These are phyloP conservation scores for Saccharomycopsis malanga DNA, from an alignment of 805 yeast species.

Conservation along the genomic window DNA sequence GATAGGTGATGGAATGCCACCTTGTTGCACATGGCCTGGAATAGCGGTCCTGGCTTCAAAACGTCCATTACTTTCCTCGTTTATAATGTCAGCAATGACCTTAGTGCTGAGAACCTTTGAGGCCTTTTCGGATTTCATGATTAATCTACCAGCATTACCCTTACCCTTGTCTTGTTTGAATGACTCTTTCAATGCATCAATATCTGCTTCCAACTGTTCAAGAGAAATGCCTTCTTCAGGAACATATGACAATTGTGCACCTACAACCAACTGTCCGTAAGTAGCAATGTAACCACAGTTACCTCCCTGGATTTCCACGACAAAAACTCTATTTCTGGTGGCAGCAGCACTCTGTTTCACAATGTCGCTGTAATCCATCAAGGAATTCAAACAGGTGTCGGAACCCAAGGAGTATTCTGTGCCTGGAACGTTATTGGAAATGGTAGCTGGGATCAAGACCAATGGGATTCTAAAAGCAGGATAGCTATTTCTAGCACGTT, in stretches of 20 bases:
- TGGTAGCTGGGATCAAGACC: conserved; percentile 72
- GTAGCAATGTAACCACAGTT: conserved; percentile 76
- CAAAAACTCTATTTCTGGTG: conserved; percentile 70
- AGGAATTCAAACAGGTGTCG: conserved; percentile 66
- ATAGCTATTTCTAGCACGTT: conserved; percentile 50
- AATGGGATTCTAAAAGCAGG: conserved; percentile 73
- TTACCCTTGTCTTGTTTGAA: conserved; percentile 59
- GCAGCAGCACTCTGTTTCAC: conserved; percentile 75
- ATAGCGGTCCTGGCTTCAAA: conserved; percentile 75
- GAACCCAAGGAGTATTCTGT: conserved; percentile 72
- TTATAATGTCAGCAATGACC: conserved; percentile 59
- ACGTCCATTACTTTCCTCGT: conserved; percentile 53
- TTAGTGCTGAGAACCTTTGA: conserved; percentile 55
- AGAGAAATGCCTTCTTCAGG: conserved; percentile 66
- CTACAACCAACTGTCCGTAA: conserved; percentile 58
- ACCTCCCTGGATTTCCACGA: conserved; percentile 83
- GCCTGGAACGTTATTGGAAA: conserved; percentile 77
- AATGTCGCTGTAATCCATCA: conserved; percentile 70
- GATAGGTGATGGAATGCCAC: conserved; percentile 89
- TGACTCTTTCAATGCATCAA: conserved; percentile 50
- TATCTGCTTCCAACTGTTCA: conserved; percentile 57
- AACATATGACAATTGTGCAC: conserved; percentile 68
- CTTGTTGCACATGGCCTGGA: conserved; percentile 97
- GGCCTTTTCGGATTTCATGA: conserved; percentile 61
- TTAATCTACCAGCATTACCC: conserved; percentile 60